Percentiles rank a stretch among this genome's conserved stretches.
phyloP scores from a whole-genome alignment of 2,329 filamentous ascomycete genomes.

The Furcasterigmium furcatum region DNA sequence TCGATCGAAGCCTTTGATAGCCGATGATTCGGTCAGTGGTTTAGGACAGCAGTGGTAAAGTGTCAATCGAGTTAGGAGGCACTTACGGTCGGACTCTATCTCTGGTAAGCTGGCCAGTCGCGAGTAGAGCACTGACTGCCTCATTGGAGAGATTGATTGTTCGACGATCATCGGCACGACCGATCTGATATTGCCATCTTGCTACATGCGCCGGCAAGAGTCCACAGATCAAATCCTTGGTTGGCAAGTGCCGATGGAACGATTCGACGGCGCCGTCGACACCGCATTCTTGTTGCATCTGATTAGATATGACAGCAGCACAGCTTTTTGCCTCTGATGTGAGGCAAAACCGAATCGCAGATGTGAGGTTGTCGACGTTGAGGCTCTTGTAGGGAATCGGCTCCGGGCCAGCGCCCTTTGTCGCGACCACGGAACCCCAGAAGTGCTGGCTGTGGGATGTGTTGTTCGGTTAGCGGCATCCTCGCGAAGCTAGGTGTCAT shows the following conservation, averaged over 20 bases:
- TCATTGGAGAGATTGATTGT: not conserved
- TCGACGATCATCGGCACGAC: not conserved
- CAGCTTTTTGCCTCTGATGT: constrained; percentile 3
- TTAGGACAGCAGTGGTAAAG: no score
- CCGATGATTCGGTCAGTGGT: no score
- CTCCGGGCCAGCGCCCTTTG: constrained; percentile 8
- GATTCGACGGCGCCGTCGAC: constrained; percentile 7
- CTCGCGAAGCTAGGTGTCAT: no score
- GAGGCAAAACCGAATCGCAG: constrained; percentile 8
- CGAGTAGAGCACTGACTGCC: not conserved
- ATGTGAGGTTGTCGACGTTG: constrained; percentile 8
- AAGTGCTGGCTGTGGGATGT: constrained; percentile 5
- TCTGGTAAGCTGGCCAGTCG: no score
- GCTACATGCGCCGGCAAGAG: constrained; percentile 9
- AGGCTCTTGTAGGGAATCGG: constrained; percentile 9
- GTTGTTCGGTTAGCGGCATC: no score
- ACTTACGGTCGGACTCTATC: no score
- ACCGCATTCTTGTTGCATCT: constrained; percentile 7
- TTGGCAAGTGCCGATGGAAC: constrained; percentile 7
- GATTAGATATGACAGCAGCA: constrained; percentile 6
- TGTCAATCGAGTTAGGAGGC: no score
- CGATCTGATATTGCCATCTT: not conserved
- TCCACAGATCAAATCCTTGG: constrained; percentile 6
- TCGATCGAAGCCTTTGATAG: no score
- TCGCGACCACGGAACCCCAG: constrained; percentile 10